Evolutionary conservation across 441 rosid species (phyloP).

Genomic region (Breynia disticha): DNA sequence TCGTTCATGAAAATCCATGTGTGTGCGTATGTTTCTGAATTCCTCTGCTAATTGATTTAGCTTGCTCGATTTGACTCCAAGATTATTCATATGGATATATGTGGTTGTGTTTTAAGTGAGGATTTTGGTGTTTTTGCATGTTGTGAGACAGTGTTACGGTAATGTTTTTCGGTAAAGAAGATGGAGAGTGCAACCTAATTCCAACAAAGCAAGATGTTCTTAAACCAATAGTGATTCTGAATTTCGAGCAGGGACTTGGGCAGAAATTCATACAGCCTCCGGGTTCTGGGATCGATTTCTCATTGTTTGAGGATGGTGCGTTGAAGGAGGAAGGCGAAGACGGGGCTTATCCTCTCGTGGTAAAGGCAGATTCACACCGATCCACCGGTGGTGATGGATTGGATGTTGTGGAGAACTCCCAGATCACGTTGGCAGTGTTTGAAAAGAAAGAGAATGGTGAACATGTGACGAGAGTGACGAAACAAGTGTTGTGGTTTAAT

Average conservation of each 20-base stretch:
- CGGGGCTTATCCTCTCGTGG: constrained; percentile 60
- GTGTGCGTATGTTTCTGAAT: too few relatives aligned
- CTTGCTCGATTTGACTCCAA: too few relatives aligned
- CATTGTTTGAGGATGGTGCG: constrained; percentile 56
- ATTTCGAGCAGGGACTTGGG: constrained; percentile 70
- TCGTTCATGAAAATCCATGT: too few relatives aligned
- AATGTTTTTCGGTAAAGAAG: constrained; percentile 80
- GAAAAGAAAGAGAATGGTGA: constrained; percentile 72
- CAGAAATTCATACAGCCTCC: constrained; percentile 77
- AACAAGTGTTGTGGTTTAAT: constrained; percentile 82
- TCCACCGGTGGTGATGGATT: constrained; percentile 26
- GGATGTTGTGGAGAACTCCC: constrained; percentile 58
- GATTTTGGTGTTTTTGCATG: constrained; percentile 6
- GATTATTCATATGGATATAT: too few relatives aligned
- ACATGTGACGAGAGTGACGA: constrained; percentile 50
- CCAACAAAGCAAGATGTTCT: constrained; percentile 56
- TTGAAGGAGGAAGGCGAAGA: constrained; percentile 32
- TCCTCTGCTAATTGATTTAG: too few relatives aligned
- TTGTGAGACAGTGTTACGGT: constrained; percentile 49
- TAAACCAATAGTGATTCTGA: constrained; percentile 45
- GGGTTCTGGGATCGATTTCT: constrained; percentile 70
- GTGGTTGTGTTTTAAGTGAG: neutral
- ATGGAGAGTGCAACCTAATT: constrained; percentile 47
- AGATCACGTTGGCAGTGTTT: constrained; percentile 63
- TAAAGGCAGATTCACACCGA: constrained; percentile 65